Evolutionary conservation across 768 basidiomycete genomes (phyloP).

Genomic region (Pleurotus sapidus): DNA sequence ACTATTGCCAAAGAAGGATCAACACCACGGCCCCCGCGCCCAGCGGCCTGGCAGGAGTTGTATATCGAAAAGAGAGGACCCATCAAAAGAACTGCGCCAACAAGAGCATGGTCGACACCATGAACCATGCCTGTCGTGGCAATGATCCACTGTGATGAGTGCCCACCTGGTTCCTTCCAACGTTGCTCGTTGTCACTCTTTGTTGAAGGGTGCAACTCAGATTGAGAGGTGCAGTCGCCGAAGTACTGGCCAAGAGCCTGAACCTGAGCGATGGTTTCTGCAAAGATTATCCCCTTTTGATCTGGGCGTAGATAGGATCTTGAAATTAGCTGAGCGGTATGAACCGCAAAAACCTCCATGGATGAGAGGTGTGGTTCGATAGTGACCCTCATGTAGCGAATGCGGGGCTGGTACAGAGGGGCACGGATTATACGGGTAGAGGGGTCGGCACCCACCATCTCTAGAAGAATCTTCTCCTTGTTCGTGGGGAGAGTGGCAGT

Average conservation of each 20-base stretch:
- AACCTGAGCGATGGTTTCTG: not conserved
- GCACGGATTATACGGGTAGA: conserved; percentile 10
- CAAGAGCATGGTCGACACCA: conserved; percentile 16
- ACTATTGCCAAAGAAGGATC: too few relatives aligned
- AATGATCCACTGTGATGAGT: conserved; percentile 15
- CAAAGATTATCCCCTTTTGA: conserved; percentile 16
- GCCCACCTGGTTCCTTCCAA: conserved; percentile 6
- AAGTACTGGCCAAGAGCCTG: not conserved
- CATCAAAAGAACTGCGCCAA: conserved; percentile 15
- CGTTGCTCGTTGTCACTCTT: conserved; percentile 3
- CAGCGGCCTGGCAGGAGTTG: conserved; percentile 18
- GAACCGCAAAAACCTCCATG: not conserved
- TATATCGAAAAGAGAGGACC: conserved; percentile 14
- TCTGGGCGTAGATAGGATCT: not conserved
- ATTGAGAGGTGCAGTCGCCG: conserved; percentile 1
- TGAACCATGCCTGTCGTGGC: conserved; percentile 19
- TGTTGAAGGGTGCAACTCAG: not conserved
- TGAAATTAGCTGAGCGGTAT: not conserved
- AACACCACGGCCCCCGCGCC: conserved; percentile 11
- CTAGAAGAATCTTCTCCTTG: conserved; percentile 2
- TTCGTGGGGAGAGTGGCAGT: conserved; percentile 17
- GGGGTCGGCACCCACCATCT: not conserved
- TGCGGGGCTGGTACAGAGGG: conserved; percentile 10
- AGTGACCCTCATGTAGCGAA: conserved; percentile 12
- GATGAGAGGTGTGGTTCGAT: not conserved